Evolutionary conservation across 2,329 filamentous ascomycete species (phyloP).

Genomic region (Helotiales sp.): DNA sequence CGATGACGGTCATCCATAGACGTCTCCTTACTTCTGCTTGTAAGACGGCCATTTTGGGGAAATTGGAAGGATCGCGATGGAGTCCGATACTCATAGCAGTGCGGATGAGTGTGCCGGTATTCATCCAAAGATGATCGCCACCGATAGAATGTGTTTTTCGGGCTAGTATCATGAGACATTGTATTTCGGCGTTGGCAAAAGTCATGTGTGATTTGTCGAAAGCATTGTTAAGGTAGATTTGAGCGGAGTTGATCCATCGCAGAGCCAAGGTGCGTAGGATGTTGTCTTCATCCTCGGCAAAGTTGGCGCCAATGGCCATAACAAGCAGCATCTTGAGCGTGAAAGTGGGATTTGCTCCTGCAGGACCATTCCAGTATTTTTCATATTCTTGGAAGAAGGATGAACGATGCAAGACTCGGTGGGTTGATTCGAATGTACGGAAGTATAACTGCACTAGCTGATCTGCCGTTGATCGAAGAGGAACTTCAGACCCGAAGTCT

Average conservation of each 20-base stretch:
- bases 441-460: slow-evolving; percentile 43
- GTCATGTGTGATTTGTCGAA: slow-evolving; percentile 51
- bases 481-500: slow-evolving; percentile 20
- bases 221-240: slow-evolving; percentile 24
- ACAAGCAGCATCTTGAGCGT: slow-evolving; percentile 27
- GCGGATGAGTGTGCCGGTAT: slow-evolving; percentile 49
- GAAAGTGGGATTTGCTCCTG: slow-evolving; percentile 13
- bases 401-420: slow-evolving; percentile 46
- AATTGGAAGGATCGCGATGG: slow-evolving; percentile 54
- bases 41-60: slow-evolving; percentile 48
- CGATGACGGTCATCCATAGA: slow-evolving; percentile 56
- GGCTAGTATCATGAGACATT: slow-evolving; percentile 53
- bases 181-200: slow-evolving; percentile 50
- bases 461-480: slow-evolving; percentile 34
- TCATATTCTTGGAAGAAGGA: slow-evolving; percentile 46
- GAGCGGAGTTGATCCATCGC: slow-evolving; percentile 27
- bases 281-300: slow-evolving; percentile 6
- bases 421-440: slow-evolving; percentile 42
- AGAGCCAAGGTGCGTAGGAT: slow-evolving; percentile 13
- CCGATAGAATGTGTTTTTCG: slow-evolving; percentile 48
- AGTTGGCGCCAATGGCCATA: slow-evolving; percentile 25
- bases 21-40: slow-evolving; percentile 55
- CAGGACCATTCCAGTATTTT: slow-evolving; percentile 40
- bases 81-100: slow-evolving; percentile 58
- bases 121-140: slow-evolving; percentile 53